Conservation (phyloP, 441 rosid genomes). For the Gossypium trilobum region DNA sequence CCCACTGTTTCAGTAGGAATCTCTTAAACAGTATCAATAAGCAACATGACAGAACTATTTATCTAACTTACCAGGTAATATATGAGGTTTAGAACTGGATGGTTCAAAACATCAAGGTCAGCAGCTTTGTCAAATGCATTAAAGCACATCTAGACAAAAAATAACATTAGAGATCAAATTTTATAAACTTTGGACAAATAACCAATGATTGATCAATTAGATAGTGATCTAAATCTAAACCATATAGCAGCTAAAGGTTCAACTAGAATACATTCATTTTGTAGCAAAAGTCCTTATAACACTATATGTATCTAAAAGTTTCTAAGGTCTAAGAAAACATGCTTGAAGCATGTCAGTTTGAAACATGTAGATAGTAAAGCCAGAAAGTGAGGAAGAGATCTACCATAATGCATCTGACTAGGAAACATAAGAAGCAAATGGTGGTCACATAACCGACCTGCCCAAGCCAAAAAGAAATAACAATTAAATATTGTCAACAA, state of each 20-base stretch:
- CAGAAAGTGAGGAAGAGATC: conserved; percentile 11
- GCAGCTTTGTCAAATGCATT: conserved; percentile 76
- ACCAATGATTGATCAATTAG: background rate
- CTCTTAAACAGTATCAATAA: background rate
- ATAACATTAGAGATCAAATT: conserved; percentile 2
- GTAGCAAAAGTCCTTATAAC: background rate
- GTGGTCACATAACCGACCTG: conserved; percentile 94
- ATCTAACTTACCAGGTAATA: conserved; percentile 61
- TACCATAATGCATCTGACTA: conserved; percentile 84
- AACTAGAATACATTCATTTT: background rate
- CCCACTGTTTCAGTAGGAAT: background rate
- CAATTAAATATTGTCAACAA: background rate
- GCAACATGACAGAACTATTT: conserved; percentile 4
- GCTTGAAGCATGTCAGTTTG: background rate
- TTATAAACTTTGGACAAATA: conserved; percentile 2
- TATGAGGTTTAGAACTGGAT: conserved; percentile 68
- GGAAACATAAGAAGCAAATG: conserved; percentile 81
- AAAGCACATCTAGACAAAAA: conserved; percentile 56
- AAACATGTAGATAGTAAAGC: background rate
- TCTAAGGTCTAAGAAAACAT: background rate
- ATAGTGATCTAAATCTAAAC: background rate
- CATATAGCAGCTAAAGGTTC: background rate
- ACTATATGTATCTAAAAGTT: background rate
- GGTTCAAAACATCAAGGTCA: conserved; percentile 73
- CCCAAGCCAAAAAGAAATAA: conserved; percentile 19